A percentile compares a stretch with the other conserved stretches of the same genome.
phyloP scores from a whole-genome alignment of 768 basidiomycete species.

The Gymnopilus dilepis region DNA sequence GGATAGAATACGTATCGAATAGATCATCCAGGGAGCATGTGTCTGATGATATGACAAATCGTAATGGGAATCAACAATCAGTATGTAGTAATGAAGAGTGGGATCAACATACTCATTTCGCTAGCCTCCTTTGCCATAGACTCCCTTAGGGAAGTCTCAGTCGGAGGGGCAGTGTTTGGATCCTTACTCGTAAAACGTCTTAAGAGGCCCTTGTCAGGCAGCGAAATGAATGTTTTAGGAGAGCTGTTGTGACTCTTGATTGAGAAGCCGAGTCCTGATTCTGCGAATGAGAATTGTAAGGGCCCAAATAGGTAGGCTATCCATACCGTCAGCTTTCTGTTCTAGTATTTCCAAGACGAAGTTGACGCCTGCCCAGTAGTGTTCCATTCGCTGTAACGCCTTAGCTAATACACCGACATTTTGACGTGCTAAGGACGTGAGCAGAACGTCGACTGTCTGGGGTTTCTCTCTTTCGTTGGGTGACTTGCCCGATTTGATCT shows the following conservation, averaged over 20 bases:
- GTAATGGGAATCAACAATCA: background rate
- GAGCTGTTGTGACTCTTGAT: background rate
- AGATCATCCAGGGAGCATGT: slow-evolving; percentile 3
- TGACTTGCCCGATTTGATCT: background rate
- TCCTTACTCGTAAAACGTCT: background rate
- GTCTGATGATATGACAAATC: background rate
- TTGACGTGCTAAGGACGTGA: slow-evolving; percentile 3
- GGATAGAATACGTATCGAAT: slow-evolving; percentile 1
- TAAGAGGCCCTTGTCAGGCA: slow-evolving; percentile 7
- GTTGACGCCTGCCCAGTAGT: slow-evolving; percentile 7
- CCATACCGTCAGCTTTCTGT: slow-evolving; percentile 3
- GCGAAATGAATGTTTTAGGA: slow-evolving; percentile 5
- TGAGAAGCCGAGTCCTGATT: background rate
- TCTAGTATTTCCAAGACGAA: slow-evolving; percentile 3
- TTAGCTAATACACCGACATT: slow-evolving; percentile 4
- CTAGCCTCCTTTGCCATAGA: slow-evolving; percentile 8
- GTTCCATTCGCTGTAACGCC: slow-evolving; percentile 5
- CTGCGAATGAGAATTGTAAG: background rate
- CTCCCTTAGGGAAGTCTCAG: slow-evolving; percentile 2
- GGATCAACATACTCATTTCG: background rate
- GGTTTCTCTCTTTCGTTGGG: background rate
- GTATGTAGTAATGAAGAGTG: no score
- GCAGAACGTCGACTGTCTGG: slow-evolving; percentile 4
- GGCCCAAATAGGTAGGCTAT: background rate
- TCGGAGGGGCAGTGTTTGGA: slow-evolving; percentile 1